Evolutionary conservation across 2,329 filamentous ascomycete species (phyloP).

Genomic region (Aspergillus floridensis): DNA sequence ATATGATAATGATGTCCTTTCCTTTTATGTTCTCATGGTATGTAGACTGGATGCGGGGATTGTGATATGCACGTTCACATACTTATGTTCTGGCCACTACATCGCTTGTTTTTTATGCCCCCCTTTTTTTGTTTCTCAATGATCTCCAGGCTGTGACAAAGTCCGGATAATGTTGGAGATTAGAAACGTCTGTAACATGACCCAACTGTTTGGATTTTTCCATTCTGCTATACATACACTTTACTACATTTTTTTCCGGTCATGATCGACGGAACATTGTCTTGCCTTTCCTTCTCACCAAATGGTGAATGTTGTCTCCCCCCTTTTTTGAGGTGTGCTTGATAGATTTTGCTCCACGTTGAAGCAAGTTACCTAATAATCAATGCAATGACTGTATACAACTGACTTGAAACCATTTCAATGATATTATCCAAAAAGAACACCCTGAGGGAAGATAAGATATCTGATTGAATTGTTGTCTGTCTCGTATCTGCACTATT

Average conservation of each 20-base stretch:
- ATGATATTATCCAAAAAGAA: too few species aligned
- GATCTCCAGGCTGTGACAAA: slow-evolving; percentile 16
- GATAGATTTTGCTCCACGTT: neutral
- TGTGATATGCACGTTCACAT: slow-evolving; percentile 20
- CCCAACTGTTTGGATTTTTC: slow-evolving; percentile 2
- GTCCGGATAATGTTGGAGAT: slow-evolving; percentile 14
- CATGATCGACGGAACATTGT: slow-evolving; percentile 13
- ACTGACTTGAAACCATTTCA: too few species aligned
- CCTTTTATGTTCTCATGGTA: slow-evolving; percentile 17
- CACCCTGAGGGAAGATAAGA: too few species aligned
- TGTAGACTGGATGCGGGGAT: slow-evolving; percentile 22
- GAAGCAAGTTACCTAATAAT: neutral
- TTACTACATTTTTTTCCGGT: slow-evolving; percentile 2
- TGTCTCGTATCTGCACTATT: neutral
- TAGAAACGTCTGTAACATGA: slow-evolving; percentile 21
- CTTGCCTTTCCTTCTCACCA: neutral
- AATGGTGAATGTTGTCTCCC: neutral
- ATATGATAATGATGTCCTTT: slow-evolving; percentile 21
- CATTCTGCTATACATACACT: slow-evolving; percentile 14
- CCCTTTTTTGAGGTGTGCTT: neutral
- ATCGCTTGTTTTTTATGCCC: slow-evolving; percentile 12
- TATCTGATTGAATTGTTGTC: too few species aligned
- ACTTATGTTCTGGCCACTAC: slow-evolving; percentile 2
- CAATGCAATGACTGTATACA: neutral
- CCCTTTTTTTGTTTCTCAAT: slow-evolving; percentile 12